Evolutionary conservation across 73 alveolate genomes (phyloP).

Genomic region (Uronychia setigera): DNA sequence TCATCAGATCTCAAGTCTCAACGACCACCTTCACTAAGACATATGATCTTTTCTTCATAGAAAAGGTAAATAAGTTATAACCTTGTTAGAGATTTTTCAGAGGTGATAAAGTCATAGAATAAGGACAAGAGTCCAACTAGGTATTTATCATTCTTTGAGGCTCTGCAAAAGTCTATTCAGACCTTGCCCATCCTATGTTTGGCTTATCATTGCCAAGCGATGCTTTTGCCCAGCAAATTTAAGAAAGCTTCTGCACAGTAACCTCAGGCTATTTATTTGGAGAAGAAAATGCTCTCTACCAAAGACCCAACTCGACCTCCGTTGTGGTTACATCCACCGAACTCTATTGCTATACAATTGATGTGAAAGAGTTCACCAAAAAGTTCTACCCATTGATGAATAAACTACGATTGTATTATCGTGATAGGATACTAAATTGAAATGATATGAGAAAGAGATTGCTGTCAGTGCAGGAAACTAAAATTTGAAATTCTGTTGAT

Average conservation of each 20-base stretch:
- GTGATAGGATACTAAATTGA: neutral
- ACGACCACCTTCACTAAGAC: neutral
- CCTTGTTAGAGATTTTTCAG: neutral
- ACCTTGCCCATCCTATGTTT: neutral
- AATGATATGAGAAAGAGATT: neutral
- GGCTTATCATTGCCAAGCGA: neutral
- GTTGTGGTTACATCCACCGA: neutral
- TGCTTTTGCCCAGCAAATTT: neutral
- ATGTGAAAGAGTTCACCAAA: neutral
- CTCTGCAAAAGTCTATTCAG: neutral
- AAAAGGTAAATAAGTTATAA: neutral
- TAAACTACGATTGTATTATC: neutral
- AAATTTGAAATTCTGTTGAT: neutral
- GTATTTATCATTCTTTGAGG: neutral
- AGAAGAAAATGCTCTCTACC: neutral
- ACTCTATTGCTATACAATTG: neutral
- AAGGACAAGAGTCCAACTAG: neutral
- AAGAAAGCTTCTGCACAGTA: neutral
- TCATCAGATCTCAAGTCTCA: neutral
- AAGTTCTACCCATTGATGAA: neutral
- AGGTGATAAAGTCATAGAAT: neutral
- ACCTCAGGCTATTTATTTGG: neutral
- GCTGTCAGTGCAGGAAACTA: neutral
- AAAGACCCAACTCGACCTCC: neutral
- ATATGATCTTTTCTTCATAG: neutral